Base-by-base conservation (phyloP, 441 rosid species). In the Daphne laureola region DNA sequence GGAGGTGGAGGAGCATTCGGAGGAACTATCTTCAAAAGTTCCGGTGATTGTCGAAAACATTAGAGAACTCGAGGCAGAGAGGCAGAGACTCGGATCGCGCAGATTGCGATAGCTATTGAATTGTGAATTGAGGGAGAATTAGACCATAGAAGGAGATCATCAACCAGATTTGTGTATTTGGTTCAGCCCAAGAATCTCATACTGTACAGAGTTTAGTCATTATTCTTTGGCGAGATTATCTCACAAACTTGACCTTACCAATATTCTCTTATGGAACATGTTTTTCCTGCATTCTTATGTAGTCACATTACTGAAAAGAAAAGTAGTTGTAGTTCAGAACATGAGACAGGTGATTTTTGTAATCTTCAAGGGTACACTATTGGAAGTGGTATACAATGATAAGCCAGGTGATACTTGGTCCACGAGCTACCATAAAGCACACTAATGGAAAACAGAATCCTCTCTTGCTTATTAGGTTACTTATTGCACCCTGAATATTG, bases 1-100 rank as follows among this genome's bases (percentile, higher is more conserved):
- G 47, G 70, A 58, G 13, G 75, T 86, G 17, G 90, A 78, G 71
- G 76, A 74, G 64, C 80, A 83, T 63, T 79, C 83, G 4, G 86
- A 79, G 58, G 84, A 83, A 36, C 65, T 83, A 26, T 73, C 84
- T 46, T 69, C 78, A 12, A 83, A 76, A 72, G 65, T 86, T 54
- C 69, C 62, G 62, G 69, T 49, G 26, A 73, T 79, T 46, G 86
- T 83, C 25, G 83, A 83, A 38, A 71, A 76, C 58, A 62, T 83
- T 42, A 73, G 69, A 68, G 70, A 68, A 68, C 68, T 76, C 54
- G 95, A 86, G 71, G 73, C 80, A 14, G 73, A 76, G 65, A 69
- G 61, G 54, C 69, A 61, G 55, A 69, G 59, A 56, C 65, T 46
- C 64, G 43, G 69, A 43, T 50, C 51, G 35, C 52, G 36, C 57